Conservation (phyloP, 345 rosid species). For the Brassica nigra region DNA sequence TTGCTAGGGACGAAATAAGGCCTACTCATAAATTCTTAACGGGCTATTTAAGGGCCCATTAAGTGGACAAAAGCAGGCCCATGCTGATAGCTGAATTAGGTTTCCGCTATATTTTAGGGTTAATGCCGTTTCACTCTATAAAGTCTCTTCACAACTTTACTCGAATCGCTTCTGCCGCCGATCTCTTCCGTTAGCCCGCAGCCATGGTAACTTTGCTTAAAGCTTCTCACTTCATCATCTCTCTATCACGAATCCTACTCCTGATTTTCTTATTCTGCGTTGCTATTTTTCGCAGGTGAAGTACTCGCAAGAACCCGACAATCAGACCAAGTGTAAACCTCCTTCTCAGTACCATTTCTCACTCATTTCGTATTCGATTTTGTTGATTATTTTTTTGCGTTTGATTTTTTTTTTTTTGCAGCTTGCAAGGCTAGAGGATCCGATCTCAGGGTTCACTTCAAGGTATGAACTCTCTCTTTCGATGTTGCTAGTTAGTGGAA, state of each 20-base stretch:
- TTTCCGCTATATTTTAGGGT: not conserved
- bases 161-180: not conserved
- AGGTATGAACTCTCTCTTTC: slow-evolving; percentile 46
- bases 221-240: not conserved
- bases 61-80: not conserved
- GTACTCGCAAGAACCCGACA: slow-evolving; percentile 93
- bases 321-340: slow-evolving; percentile 75
- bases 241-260: not conserved
- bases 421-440: slow-evolving; percentile 98
- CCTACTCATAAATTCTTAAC: not conserved
- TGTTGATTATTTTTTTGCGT: not conserved
- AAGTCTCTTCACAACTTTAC: not conserved
- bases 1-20: not conserved
- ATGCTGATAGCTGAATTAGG: not conserved
- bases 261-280: not conserved
- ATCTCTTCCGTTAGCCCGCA: slow-evolving; percentile 24
- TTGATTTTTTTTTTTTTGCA: slow-evolving; percentile 25
- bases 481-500: not conserved
- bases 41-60: not conserved
- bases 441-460: slow-evolving; percentile 94
- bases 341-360: not conserved
- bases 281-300: slow-evolving; percentile 62
- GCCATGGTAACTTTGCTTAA: slow-evolving; percentile 34
- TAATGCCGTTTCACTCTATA: not conserved
- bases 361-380: not conserved